A percentile compares a stretch with the other conserved stretches of the same genome.
phyloP scores from a whole-genome alignment of 2,329 filamentous ascomycete genomes.

The Apiospora rasikravindrae region DNA sequence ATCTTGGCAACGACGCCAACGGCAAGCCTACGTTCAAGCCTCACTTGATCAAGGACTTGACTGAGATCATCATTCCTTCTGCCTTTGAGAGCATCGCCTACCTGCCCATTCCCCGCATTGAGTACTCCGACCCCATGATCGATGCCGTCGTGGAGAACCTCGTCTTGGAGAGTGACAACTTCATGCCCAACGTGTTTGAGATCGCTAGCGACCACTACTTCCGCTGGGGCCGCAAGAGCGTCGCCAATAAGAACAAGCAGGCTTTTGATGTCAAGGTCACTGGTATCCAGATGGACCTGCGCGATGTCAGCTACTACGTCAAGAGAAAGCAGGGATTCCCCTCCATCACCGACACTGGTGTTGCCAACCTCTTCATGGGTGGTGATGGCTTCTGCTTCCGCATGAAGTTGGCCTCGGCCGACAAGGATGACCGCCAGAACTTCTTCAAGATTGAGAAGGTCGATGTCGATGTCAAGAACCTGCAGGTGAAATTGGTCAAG shows the following conservation, averaged over 20 bases:
- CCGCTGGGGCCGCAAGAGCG: constrained; percentile 90
- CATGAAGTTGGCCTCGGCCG: constrained; percentile 82
- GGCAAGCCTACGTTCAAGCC: constrained; percentile 92
- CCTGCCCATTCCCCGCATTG: constrained; percentile 90
- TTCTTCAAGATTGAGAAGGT: constrained; percentile 97
- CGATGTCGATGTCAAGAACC: constrained; percentile 78
- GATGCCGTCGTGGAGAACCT: constrained; percentile 94
- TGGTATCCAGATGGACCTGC: constrained; percentile 90
- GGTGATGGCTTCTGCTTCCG: constrained; percentile 91
- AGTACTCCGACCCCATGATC: constrained; percentile 82
- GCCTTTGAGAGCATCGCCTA: constrained; percentile 87
- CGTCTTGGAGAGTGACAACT: constrained; percentile 93
- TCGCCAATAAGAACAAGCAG: constrained; percentile 81
- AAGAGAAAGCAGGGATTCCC: constrained; percentile 96
- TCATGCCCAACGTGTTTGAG: constrained; percentile 91
- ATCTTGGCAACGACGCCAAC: constrained; percentile 85
- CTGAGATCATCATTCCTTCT: constrained; percentile 82
- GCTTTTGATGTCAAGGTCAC: constrained; percentile 81
- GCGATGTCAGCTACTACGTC: constrained; percentile 91
- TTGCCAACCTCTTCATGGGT: constrained; percentile 86
- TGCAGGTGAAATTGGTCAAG: constrained; percentile 90
- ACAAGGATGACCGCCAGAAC: constrained; percentile 75
- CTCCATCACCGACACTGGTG: constrained; percentile 81
- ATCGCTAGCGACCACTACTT: constrained; percentile 92
- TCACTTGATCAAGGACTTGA: constrained; percentile 87